Evolutionary conservation across 768 basidiomycete species (phyloP).

Genomic region (Hericium erinaceus): DNA sequence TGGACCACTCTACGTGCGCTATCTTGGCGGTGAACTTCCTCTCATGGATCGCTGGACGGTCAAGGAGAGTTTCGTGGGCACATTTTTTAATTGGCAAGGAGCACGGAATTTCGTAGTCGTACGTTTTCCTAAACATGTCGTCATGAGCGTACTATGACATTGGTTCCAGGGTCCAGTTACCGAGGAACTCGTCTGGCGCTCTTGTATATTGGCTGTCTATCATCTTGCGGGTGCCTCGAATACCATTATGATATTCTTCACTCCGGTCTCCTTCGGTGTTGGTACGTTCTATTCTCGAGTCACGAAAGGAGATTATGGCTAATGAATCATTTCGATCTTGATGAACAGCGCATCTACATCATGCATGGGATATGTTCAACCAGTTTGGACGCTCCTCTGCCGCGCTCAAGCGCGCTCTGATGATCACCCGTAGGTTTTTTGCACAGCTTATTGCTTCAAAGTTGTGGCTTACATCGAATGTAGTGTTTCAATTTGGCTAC

Average conservation of each 20-base stretch:
- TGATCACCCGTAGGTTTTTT: slow-evolving; percentile 39
- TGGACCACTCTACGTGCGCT: slow-evolving; percentile 64
- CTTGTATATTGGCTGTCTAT: slow-evolving; percentile 71
- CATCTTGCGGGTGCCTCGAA: slow-evolving; percentile 51
- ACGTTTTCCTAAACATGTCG: slow-evolving; percentile 12
- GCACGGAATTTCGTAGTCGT: slow-evolving; percentile 62
- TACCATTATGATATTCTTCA: slow-evolving; percentile 60
- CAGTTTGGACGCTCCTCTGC: slow-evolving; percentile 54
- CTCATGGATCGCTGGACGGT: slow-evolving; percentile 44
- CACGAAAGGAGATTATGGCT: no score
- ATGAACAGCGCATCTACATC: slow-evolving; percentile 76
- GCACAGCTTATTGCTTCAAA: neutral
- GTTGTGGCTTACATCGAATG: neutral
- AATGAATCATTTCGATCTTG: no score
- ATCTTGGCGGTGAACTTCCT: slow-evolving; percentile 39
- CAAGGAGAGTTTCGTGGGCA: slow-evolving; percentile 26
- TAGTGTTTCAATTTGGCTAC: slow-evolving; percentile 84
- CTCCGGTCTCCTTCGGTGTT: slow-evolving; percentile 82
- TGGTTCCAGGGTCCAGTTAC: slow-evolving; percentile 75
- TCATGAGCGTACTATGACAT: neutral
- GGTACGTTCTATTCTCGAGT: slow-evolving; percentile 37
- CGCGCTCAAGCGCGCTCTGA: slow-evolving; percentile 57
- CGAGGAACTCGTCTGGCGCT: slow-evolving; percentile 87
- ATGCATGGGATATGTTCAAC: slow-evolving; percentile 81
- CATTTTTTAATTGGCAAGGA: slow-evolving; percentile 46